These are phyloP conservation scores for Lepidium africanum DNA, from an alignment of 345 rosid species.

Conservation along the genomic window DNA sequence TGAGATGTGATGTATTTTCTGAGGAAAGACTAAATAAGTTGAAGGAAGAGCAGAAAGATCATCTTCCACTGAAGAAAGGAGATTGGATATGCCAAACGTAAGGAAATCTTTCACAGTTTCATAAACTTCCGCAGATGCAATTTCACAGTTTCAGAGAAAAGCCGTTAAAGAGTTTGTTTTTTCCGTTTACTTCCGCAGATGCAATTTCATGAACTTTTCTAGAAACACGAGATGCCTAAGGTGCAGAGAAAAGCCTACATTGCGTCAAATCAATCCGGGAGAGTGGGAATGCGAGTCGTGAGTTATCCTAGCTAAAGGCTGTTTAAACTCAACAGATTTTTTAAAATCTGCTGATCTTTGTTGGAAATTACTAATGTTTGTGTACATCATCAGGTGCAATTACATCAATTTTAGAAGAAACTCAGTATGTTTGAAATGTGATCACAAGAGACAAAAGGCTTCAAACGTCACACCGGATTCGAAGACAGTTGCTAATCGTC, in stretches of 20 bases:
- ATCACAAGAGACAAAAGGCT: slow-evolving; percentile 61
- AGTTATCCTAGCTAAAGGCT: slow-evolving; percentile 26
- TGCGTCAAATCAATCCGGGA: slow-evolving; percentile 76
- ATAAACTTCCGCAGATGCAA: slow-evolving; percentile 50
- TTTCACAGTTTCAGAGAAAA: slow-evolving; percentile 21
- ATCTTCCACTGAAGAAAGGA: slow-evolving; percentile 83
- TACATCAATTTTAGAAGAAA: slow-evolving; percentile 80
- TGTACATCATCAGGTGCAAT: slow-evolving; percentile 45
- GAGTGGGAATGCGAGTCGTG: slow-evolving; percentile 98
- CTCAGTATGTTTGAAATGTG: slow-evolving; percentile 76
- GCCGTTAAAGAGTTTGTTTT: neutral
- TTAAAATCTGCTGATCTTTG: neutral
- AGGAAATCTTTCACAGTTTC: slow-evolving; percentile 4
- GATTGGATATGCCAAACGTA: slow-evolving; percentile 87
- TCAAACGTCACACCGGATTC: slow-evolving; percentile 19
- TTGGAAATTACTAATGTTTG: neutral
- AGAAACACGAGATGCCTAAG: slow-evolving; percentile 72
- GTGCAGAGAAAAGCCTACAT: slow-evolving; percentile 72
- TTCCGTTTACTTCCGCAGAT: slow-evolving; percentile 36
- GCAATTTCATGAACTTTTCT: slow-evolving; percentile 79
- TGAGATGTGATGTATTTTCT: slow-evolving; percentile 50
- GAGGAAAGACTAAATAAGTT: slow-evolving; percentile 60
- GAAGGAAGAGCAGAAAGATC: slow-evolving; percentile 49
- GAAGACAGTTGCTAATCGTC: neutral
- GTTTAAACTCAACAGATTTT: neutral